Conservation (phyloP, 129 eudicot genomes). For the Mikania micrantha region DNA sequence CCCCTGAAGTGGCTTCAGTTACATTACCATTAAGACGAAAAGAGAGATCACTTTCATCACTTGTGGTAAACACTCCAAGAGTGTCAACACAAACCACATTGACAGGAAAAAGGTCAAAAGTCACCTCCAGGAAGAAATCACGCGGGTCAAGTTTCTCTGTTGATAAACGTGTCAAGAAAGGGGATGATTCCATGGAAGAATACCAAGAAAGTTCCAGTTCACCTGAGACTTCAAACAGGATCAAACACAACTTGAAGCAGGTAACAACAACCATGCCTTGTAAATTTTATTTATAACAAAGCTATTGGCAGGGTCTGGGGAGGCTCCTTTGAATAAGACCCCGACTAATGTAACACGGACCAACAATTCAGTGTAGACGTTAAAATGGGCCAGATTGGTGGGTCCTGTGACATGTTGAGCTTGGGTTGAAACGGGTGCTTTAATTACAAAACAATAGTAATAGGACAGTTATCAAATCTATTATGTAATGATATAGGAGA, state of each 20-base stretch:
- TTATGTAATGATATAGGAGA: neutral
- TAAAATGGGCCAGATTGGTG: neutral
- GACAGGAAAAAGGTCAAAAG: slow-evolving; percentile 81
- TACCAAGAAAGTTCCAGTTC: slow-evolving; percentile 65
- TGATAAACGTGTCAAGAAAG: slow-evolving; percentile 50
- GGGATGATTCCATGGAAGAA: slow-evolving; percentile 54
- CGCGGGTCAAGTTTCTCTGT: slow-evolving; percentile 53
- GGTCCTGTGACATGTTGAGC: neutral
- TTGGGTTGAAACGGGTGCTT: neutral
- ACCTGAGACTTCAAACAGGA: slow-evolving; percentile 55
- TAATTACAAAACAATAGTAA: neutral
- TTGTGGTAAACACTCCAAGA: slow-evolving; percentile 72
- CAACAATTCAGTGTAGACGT: neutral
- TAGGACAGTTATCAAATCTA: neutral
- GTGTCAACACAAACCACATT: slow-evolving; percentile 52
- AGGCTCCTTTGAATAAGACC: too few relatives aligned
- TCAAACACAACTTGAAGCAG: slow-evolving; percentile 60
- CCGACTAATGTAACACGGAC: too few relatives aligned
- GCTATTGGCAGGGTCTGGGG: too few relatives aligned
- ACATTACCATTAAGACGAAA: slow-evolving; percentile 59
- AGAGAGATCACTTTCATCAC: slow-evolving; percentile 81
- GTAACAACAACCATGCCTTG: too few relatives aligned
- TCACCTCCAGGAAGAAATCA: slow-evolving; percentile 47
- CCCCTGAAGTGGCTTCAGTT: slow-evolving; percentile 56
- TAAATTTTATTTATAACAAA: too few relatives aligned